A percentile compares a stretch with the other conserved stretches of the same genome.
Evolutionary conservation across 768 basidiomycete genomes (phyloP).

Genomic region (Phaeotremella skinneri): DNA sequence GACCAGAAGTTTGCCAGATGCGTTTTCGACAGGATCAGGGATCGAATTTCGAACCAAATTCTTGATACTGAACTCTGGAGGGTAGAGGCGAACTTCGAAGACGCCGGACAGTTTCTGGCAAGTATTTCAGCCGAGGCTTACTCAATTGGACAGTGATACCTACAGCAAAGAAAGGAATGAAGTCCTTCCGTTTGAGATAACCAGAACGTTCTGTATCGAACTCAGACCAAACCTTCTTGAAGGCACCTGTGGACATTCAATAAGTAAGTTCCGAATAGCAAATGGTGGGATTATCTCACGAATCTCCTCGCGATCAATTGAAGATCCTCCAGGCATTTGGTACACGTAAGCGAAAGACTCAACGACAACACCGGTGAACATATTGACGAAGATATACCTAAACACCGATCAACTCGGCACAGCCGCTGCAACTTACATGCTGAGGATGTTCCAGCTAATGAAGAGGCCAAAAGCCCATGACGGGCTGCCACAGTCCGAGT

Average conservation of each 20-base stretch:
- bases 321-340: constrained; percentile 74
- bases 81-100: constrained; percentile 85
- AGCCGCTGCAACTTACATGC: constrained; percentile 63
- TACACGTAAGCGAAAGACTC: constrained; percentile 96
- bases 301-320: constrained; percentile 84
- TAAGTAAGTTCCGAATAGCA: neutral
- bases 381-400: constrained; percentile 91
- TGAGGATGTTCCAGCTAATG: constrained; percentile 90
- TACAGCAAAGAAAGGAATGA: constrained; percentile 79
- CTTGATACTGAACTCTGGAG: constrained; percentile 62
- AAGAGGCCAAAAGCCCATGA: constrained; percentile 82
- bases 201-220: constrained; percentile 77
- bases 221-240: constrained; percentile 91
- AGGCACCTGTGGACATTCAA: constrained; percentile 53
- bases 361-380: constrained; percentile 95
- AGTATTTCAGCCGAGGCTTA: constrained; percentile 10
- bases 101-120: constrained; percentile 73
- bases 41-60: constrained; percentile 61
- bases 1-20: constrained; percentile 28
- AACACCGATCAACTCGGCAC: neutral
- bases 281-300: constrained; percentile 53
- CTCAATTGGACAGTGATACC: constrained; percentile 46
- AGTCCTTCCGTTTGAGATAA: constrained; percentile 66
- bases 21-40: constrained; percentile 39
- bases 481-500: constrained; percentile 83